phyloP scores from a whole-genome alignment of 148 eudicot species.

The Vaccinium vitisidaea region DNA sequence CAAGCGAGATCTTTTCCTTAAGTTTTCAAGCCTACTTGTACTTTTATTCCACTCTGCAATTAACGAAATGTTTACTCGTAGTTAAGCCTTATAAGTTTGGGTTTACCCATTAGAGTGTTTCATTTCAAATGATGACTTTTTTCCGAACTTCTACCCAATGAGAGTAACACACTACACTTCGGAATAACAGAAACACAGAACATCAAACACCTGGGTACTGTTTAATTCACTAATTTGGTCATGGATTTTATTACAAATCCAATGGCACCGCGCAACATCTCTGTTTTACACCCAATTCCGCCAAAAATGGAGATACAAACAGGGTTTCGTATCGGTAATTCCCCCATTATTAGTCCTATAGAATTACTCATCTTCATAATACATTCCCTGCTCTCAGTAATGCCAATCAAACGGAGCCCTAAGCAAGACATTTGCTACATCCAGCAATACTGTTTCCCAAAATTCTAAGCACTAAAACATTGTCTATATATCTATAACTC shows the following conservation, averaged over 20 bases:
- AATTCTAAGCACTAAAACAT: not conserved
- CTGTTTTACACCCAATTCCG: not conserved
- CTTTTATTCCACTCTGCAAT: too few relatives aligned
- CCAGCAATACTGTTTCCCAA: not conserved
- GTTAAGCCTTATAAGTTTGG: too few relatives aligned
- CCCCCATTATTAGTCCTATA: not conserved
- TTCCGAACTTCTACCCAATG: not conserved
- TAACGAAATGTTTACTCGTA: too few relatives aligned
- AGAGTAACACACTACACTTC: not conserved
- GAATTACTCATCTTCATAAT: not conserved
- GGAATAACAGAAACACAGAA: not conserved
- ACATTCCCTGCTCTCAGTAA: not conserved
- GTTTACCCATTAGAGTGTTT: not conserved
- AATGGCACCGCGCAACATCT: not conserved
- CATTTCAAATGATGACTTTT: too few relatives aligned
- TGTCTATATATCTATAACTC: not conserved
- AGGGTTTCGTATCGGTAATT: not conserved
- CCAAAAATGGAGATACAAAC: not conserved
- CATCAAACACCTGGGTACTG: not conserved
- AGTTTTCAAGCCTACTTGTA: too few relatives aligned
- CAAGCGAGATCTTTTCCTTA: too few relatives aligned
- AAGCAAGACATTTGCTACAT: not conserved
- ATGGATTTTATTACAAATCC: not conserved
- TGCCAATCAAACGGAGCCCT: not conserved
- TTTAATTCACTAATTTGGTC: not conserved